A percentile compares a stretch with the other conserved stretches of the same genome.
Conservation (phyloP, 441 rosid genomes). For the Pelargonium fulgidum region DNA sequence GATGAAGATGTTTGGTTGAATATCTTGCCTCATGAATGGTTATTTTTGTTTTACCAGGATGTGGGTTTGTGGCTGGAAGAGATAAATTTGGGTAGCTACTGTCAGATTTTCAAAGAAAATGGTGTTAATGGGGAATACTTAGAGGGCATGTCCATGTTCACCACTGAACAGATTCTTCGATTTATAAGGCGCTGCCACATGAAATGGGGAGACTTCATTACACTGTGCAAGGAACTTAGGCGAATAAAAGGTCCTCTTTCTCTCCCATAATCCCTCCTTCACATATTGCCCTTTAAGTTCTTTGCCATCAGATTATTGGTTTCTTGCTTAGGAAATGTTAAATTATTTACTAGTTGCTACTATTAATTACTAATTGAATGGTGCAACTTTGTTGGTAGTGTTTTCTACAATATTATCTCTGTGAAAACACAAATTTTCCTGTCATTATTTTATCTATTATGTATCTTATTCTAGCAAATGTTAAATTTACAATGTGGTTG, state of each 20-base stretch:
- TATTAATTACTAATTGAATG: background rate
- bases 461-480: background rate
- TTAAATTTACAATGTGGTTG: background rate
- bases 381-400: background rate
- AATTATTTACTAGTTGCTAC: background rate
- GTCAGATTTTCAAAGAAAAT: constrained; percentile 84
- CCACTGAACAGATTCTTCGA: constrained; percentile 96
- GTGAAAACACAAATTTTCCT: background rate
- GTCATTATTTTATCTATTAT: background rate
- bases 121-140: constrained; percentile 94
- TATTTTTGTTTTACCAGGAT: constrained; percentile 43
- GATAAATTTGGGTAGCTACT: constrained; percentile 83
- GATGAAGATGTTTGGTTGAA: constrained; percentile 9
- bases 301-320: background rate
- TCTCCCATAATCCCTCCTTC: constrained; percentile 3
- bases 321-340: background rate
- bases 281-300: background rate
- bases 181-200: constrained; percentile 98
- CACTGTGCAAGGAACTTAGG: constrained; percentile 93
- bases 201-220: constrained; percentile 99
- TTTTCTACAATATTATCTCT: too few species aligned
- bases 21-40: constrained; percentile 10
- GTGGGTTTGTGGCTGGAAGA: constrained; percentile 97
- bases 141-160: constrained; percentile 98
- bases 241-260: constrained; percentile 70